Percentiles rank a stretch among this genome's conserved stretches.
phyloP scores from a whole-genome alignment of 192 early-diverging fungal genomes.

The Pilaira anomala region DNA sequence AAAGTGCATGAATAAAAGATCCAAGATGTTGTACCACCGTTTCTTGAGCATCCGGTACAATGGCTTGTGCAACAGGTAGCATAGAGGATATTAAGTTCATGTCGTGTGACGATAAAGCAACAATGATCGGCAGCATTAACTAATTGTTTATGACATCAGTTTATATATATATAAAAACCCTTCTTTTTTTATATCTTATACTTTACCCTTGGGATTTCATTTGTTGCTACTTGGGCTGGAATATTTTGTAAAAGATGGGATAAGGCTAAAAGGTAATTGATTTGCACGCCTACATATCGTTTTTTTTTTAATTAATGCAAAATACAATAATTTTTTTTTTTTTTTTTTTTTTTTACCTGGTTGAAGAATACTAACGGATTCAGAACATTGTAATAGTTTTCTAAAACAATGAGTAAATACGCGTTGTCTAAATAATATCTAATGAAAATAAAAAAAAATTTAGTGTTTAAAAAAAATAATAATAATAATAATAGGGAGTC shows the following conservation, averaged over 20 bases:
- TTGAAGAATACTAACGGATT: constrained; percentile 22
- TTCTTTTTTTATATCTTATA: not conserved
- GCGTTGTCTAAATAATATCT: constrained; percentile 79
- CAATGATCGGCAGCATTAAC: constrained; percentile 75
- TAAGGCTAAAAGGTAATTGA: constrained; percentile 73
- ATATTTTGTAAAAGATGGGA: constrained; percentile 75
- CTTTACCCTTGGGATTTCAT: constrained; percentile 61
- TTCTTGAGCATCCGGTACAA: constrained; percentile 59
- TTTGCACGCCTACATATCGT: constrained; percentile 46
- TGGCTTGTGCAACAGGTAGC: constrained; percentile 66
- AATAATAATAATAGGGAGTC: not conserved
- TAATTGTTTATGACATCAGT: too few relatives aligned
- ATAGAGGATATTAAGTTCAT: constrained; percentile 62
- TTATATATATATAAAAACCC: not conserved
- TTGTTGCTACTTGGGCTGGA: constrained; percentile 74
- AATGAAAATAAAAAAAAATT: constrained; percentile 28
- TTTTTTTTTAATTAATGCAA: not conserved
- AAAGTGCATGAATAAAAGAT: constrained; percentile 13
- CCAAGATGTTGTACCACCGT: constrained; percentile 23
- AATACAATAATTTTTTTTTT: constrained; percentile 10
- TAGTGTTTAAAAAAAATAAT: not conserved
- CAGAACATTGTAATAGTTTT: constrained; percentile 53
- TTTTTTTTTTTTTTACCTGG: not conserved
- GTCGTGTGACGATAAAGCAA: constrained; percentile 64
- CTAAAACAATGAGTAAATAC: constrained; percentile 76